A percentile compares a stretch with the other conserved stretches of the same genome.
Evolutionary conservation across 345 rosid species (phyloP).

Genomic region (Boechera retrofracta): DNA sequence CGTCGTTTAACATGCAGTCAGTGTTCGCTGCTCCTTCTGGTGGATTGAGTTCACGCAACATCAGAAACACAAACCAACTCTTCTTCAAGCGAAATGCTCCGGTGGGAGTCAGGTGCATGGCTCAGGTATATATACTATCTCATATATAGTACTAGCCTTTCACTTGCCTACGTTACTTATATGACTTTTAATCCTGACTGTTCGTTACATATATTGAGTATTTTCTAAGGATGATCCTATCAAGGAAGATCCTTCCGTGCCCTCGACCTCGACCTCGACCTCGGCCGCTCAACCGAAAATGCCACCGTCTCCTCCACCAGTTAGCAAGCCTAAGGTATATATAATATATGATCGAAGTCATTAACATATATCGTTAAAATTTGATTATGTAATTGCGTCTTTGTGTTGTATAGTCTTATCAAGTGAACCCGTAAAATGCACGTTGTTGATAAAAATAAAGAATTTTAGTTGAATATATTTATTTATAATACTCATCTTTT

Average conservation of each 20-base stretch:
- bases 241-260: conserved; percentile 12
- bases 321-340: conserved; percentile 43
- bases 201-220: background rate
- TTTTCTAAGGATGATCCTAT: conserved; percentile 31
- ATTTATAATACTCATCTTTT: no score
- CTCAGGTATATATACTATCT: conserved; percentile 39
- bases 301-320: conserved; percentile 40
- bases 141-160: conserved; percentile 1
- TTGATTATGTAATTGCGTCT: background rate
- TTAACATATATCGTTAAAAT: background rate
- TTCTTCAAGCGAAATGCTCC: conserved; percentile 39
- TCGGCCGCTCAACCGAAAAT: conserved; percentile 27
- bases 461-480: background rate
- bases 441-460: background rate
- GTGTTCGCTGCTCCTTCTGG: conserved; percentile 46
- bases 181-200: background rate
- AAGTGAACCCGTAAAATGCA: background rate
- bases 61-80: conserved; percentile 37
- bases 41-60: conserved; percentile 28
- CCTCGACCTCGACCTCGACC: conserved; percentile 31
- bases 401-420: background rate
- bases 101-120: conserved; percentile 49
- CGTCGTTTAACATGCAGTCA: conserved; percentile 50
- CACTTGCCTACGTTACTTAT: conserved; percentile 12
- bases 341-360: conserved; percentile 7